Evolutionary conservation across 345 rosid species (phyloP), one percentile per base, ranked within the genome.

Genomic region (Gossypium rotundifolium): DNA sequence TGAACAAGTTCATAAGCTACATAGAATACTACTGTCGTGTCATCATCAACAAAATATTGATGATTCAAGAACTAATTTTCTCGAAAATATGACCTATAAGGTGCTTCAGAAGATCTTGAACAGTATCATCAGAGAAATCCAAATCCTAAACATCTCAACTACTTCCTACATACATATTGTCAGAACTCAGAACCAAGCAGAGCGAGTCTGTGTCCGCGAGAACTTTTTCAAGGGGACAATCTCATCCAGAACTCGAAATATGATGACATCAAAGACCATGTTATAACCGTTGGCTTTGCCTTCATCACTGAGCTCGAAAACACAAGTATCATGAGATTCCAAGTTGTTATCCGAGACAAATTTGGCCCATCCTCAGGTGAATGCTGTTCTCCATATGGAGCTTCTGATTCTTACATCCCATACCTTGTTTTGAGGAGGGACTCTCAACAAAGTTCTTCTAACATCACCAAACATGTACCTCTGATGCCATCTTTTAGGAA

Each of bases 291-390:
- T 53, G 27, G 10, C 45, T 27, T 29, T 53, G 23, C 42, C 9
- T 16, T 17, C 46, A 9, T 70, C 25, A 11, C 17, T 13, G 12
- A 51, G 49, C 61, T 70, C 49, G 38, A 70, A 70, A n/a, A 53
- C 74, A 54, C 74, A 70, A 70, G 22, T 62, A 70, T 70, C 74
- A 53, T 17, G 23, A 16, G 27, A 23, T 70, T 51, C 59, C 72
- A 69, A 69, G 72, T 69, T 69, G 72, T 69, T 69, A 0, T 69
- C 59, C 72, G 27, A 0, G 25, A 70, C 74, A 54, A 70, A 70
- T 20, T 52, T 14, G 16, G 3, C 12, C 74, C 74, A 70, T 70
- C 74, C 74, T 4, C 8, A 18, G 57, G 23, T 7, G 2, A 70
- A 49, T 0, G 0, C 25, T 7, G 3, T 14, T 20, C 25, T 20